These are phyloP conservation scores for Candida insectalens DNA, from an alignment of 805 yeast species.

Conservation along the genomic window DNA sequence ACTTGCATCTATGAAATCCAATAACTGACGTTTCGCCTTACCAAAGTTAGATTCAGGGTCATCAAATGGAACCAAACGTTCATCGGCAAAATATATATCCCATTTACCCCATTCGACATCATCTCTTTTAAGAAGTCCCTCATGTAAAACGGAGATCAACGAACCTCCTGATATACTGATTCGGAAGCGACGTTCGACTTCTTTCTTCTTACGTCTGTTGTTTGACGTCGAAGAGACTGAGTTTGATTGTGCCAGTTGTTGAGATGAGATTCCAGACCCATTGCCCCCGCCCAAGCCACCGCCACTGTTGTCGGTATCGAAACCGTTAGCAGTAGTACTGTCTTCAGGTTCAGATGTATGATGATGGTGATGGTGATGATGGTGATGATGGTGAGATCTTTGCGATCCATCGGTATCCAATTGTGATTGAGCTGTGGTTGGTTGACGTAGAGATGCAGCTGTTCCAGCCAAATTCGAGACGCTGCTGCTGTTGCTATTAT, in stretches of 20 bases:
- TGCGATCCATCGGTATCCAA: neutral
- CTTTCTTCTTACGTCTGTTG: constrained; percentile 35
- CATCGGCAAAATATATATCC: constrained; percentile 97
- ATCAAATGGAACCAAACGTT: constrained; percentile 82
- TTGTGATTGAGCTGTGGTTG: neutral
- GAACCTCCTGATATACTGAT: constrained; percentile 94
- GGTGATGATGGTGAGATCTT: constrained; percentile 1
- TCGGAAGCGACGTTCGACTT: constrained; percentile 65
- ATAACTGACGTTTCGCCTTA: constrained; percentile 71
- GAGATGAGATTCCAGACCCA: constrained; percentile 2
- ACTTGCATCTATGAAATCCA: constrained; percentile 53
- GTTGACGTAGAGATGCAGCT: too few species aligned
- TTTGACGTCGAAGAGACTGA: constrained; percentile 6
- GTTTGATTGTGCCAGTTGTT: constrained; percentile 4
- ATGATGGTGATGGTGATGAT: constrained; percentile 3
- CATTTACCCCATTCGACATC: constrained; percentile 83
- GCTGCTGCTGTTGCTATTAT: constrained; percentile 3
- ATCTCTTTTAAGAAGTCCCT: constrained; percentile 67
- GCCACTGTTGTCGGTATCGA: neutral
- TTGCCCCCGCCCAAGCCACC: neutral
- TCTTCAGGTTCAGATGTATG: neutral
- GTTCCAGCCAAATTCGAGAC: neutral
- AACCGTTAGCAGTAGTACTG: neutral
- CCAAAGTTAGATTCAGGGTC: constrained; percentile 84
- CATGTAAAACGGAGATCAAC: constrained; percentile 71